Conservation (phyloP, 163 green algal genomes). For the Chlorella variabilis region DNA sequence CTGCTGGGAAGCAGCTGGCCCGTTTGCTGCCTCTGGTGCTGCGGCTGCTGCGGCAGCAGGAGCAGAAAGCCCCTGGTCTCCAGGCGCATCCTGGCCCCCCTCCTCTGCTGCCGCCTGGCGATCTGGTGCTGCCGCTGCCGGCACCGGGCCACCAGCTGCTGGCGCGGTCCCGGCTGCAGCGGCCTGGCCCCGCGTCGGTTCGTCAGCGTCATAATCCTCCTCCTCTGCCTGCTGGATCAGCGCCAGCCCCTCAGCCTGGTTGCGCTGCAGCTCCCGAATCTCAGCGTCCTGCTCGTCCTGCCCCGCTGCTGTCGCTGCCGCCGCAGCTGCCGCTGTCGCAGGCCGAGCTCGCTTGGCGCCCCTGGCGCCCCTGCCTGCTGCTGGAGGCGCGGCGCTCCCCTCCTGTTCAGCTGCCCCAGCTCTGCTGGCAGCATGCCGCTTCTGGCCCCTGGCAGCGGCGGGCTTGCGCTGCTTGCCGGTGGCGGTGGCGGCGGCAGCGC, state of each 20-base stretch:
- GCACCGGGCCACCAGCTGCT: background rate
- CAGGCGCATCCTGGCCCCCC: background rate
- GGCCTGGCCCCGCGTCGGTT: too few species aligned
- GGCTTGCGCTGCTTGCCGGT: too few species aligned
- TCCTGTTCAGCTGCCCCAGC: background rate
- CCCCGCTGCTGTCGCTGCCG: constrained; percentile 1
- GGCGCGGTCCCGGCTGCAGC: too few species aligned
- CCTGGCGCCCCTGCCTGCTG: background rate
- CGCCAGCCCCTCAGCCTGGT: constrained; percentile 2
- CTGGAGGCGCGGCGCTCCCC: background rate
- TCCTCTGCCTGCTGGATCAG: constrained; percentile 13
- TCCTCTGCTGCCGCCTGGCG: background rate
- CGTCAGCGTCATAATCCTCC: constrained; percentile 29
- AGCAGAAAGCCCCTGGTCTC: background rate
- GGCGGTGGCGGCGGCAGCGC: too few species aligned
- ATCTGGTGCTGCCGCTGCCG: background rate
- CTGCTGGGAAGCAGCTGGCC: too few species aligned
- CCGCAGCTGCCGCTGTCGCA: background rate
- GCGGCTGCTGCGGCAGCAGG: background rate
- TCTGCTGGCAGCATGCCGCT: background rate
- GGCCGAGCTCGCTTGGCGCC: background rate
- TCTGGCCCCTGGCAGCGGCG: too few species aligned
- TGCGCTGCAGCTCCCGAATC: background rate
- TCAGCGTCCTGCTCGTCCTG: background rate
- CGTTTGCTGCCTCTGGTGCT: background rate